Percentiles rank a stretch among this genome's conserved stretches.
Evolutionary conservation across 2,329 filamentous ascomycete species (phyloP).

Genomic region (Aureobasidium leucospermi): DNA sequence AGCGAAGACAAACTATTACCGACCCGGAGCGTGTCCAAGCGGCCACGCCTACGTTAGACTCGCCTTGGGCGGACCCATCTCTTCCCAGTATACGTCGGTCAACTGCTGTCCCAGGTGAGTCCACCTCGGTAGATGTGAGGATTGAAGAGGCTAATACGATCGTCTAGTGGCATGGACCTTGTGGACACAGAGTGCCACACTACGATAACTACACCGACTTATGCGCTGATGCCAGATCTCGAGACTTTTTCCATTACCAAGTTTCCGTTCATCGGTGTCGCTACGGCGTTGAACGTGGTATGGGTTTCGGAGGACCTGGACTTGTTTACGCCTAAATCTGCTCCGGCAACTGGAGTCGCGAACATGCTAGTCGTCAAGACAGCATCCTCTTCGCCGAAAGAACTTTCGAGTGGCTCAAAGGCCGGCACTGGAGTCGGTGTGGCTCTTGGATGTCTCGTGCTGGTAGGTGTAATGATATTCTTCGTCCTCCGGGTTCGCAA

Average conservation of each 20-base stretch:
- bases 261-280: neutral
- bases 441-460: neutral
- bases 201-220: neutral
- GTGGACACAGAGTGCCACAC: neutral
- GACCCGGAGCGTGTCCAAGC: neutral
- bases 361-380: neutral
- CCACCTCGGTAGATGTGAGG: neutral
- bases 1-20: neutral
- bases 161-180: neutral
- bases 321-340: neutral
- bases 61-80: neutral
- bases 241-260: neutral
- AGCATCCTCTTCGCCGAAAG: neutral
- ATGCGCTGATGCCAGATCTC: neutral
- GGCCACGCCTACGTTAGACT: neutral
- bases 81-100: neutral
- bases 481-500: neutral
- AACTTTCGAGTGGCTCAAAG: neutral
- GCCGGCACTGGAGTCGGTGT: neutral
- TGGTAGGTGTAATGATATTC: neutral
- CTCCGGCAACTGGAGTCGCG: neutral
- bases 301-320: neutral
- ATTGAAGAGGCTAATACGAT: neutral
- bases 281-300: neutral
- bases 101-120: neutral